A percentile compares a stretch with the other conserved stretches of the same genome.
Conservation (phyloP, 805 yeast genomes). For the Candida krabiensis region DNA sequence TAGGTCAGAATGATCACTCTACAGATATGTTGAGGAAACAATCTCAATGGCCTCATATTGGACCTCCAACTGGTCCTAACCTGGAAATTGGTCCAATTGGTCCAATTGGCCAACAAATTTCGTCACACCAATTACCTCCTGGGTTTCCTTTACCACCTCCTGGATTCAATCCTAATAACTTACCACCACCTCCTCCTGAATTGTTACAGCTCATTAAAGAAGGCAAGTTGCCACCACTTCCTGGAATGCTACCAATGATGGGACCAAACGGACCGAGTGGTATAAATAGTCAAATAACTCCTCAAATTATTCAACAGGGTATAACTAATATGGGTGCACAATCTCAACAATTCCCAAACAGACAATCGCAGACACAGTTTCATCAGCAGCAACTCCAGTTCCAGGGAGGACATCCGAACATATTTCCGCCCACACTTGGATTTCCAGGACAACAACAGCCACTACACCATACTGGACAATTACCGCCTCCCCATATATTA, state of each 20-base stretch:
- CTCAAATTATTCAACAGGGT: constrained; percentile 1
- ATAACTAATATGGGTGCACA: constrained; percentile 3
- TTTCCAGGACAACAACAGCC: neutral
- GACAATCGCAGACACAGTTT: constrained; percentile 1
- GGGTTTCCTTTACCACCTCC: constrained; percentile 13
- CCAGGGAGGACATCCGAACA: constrained; percentile 2
- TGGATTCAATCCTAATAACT: constrained; percentile 12
- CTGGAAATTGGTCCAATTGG: too few species aligned
- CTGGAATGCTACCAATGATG: constrained; percentile 21
- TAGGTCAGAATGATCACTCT: too few species aligned
- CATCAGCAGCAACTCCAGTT: constrained; percentile 1
- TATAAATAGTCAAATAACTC: constrained; percentile 1
- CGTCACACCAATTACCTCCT: constrained; percentile 5
- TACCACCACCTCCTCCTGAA: constrained; percentile 32
- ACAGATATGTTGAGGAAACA: too few species aligned
- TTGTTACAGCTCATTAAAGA: constrained; percentile 26
- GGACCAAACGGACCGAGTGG: too few species aligned
- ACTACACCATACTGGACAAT: constrained; percentile 5
- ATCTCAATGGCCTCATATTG: too few species aligned
- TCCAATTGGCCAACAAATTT: too few species aligned
- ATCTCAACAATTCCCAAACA: neutral
- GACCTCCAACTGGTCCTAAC: too few species aligned
- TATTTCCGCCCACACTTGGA: neutral
- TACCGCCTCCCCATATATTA: constrained; percentile 19
- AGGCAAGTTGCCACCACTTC: constrained; percentile 30